Evolutionary conservation across 306 rosid species (phyloP), one percentile per base, ranked within the genome.

Genomic region (Prosopis cineraria): DNA sequence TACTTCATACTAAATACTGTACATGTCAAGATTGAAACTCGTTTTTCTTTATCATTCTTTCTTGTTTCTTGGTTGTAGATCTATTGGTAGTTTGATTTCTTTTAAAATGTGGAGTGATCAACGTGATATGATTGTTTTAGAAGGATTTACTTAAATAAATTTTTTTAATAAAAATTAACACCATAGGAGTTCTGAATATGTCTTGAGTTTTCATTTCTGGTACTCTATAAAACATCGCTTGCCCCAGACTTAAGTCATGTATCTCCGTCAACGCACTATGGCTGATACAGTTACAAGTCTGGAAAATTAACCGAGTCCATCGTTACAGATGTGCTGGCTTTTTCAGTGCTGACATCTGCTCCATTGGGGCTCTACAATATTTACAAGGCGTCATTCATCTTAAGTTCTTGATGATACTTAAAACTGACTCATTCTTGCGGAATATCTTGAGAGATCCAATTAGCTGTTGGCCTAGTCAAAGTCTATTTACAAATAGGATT

Each of bases 181-280:
- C 11, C 16, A 43, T 22, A 1, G 2, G 30, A 30, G 14, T 30
- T 50, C 33, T 11, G 12, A 24, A 14, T 43, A 16, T 48, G n/a
- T n/a, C n/a, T 27, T 3, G 1, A 10, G 14, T 31, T 30, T 29
- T 59, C 66, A 59, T 29, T 29, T 69, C 17, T 59, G 27, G 11
- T 60, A 19, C 45, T 10, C 27, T 67, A 17, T 5, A 27, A 19
- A 13, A 48, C 68, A 45, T 62, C 53, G 33, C 12, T 82, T 2
- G 66, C 47, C 58, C 86, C 90, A 78, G 91, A 78, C 90, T 58
- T 84, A 56, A 88, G 91, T 86, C 92, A 87, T 29, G 91, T 89
- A 69, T 88, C 85, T 36, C 77, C 75, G 67, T 79, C 74, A 40
- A 50, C 24, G 5, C 58, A 19, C 39, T 6, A 64, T 77, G 72